Evolutionary conservation across 768 basidiomycete genomes (phyloP).

Genomic region (Leucocoprinus sp.): DNA sequence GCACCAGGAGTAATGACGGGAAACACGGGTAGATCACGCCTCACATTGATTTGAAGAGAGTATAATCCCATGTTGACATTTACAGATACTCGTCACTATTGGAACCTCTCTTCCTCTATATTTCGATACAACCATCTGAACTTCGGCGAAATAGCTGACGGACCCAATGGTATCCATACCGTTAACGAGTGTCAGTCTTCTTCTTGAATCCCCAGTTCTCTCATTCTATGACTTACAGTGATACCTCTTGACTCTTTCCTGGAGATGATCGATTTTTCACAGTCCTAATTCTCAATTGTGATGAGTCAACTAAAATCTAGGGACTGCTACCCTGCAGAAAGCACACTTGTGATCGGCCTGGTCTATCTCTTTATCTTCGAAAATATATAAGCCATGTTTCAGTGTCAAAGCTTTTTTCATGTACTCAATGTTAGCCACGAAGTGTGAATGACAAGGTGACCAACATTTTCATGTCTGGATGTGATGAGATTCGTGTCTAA

Average conservation of each 20-base stretch:
- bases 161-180: constrained; percentile 49
- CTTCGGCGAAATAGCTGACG: constrained; percentile 22
- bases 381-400: too few relatives aligned
- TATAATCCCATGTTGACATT: constrained; percentile 11
- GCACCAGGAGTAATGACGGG: constrained; percentile 52
- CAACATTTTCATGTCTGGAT: too few relatives aligned
- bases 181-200: constrained; percentile 55
- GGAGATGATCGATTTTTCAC: constrained; percentile 61
- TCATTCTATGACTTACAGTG: constrained; percentile 25
- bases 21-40: constrained; percentile 38
- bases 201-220: neutral
- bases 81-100: constrained; percentile 51
- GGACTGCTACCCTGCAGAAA: too few relatives aligned
- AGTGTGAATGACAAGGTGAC: too few relatives aligned
- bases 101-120: constrained; percentile 50
- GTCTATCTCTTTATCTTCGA: too few relatives aligned
- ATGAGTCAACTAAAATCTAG: constrained; percentile 33
- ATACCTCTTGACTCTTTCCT: constrained; percentile 44
- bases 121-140: constrained; percentile 57
- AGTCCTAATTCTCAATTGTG: constrained; percentile 56
- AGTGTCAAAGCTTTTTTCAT: too few relatives aligned
- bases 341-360: too few relatives aligned
- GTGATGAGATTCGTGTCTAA: too few relatives aligned
- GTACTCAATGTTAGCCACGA: too few relatives aligned
- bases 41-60: neutral